Evolutionary conservation across 2,329 filamentous ascomycete genomes (phyloP), one percentile per base, ranked within the genome.

Genomic region (Ascochyta koolunga): DNA sequence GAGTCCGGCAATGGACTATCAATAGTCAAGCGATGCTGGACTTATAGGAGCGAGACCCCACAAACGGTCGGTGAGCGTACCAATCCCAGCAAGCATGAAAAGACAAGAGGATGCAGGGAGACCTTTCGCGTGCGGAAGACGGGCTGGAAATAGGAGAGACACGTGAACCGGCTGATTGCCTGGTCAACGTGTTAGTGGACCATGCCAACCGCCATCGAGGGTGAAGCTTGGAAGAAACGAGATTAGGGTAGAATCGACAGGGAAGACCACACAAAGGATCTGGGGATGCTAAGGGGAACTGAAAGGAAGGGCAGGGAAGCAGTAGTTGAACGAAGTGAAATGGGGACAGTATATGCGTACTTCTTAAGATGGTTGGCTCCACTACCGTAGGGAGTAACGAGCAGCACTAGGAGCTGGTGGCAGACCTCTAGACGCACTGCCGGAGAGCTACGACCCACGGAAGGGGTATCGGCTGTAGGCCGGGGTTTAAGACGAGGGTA

Each of bases 341-440:
- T 40, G 54, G 58, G 59, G 54, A 62, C 60, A 66, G 65, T 69
- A 70, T 70, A 68, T 62, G 66, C 69, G 61, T 63, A 73, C 70
- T 66, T 69, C 47, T 55, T 65, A 64, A 62, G 53, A 58, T 42
- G 61, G 61, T 60, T 61, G 62, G 60, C 52, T 61, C 60, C 61
- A 56, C 59, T 50, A 55, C 62, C 16, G 25, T 59, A 59, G 53
- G 57, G 47, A 60, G 59, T 48, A 61, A 60, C 55, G 65, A 66
- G 58, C 58, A 67, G 66, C 60, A 65, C 59, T 59, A 61, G 51
- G 49, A 40, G 31, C 50, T 55, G 58, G 54, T 62, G 67, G 64
- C 66, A 54, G 65, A 61, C 60, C 58, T 59, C 21, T 33, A 54
- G 44, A 25, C 18, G 45, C 60, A 62, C 49, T 47, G 54, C 49